Evolutionary conservation across 1,139 yeast species (phyloP).

Genomic region (Sugiyamaella paludigena): DNA sequence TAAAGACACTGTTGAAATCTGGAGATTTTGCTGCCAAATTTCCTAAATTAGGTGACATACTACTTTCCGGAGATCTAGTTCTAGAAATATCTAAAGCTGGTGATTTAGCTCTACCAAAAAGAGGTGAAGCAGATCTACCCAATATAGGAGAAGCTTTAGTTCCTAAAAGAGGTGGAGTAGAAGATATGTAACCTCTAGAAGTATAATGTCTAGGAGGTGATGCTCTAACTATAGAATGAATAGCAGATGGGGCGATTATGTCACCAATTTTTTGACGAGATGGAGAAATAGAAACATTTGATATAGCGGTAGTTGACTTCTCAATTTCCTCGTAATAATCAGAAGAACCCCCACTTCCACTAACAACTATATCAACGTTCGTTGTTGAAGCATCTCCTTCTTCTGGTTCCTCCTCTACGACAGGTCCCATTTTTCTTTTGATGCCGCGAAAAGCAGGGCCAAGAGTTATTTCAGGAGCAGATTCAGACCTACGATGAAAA

Average conservation of each 20-base stretch:
- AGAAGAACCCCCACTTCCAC: too few species aligned
- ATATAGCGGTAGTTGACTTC: constrained; percentile 4
- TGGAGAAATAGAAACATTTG: constrained; percentile 8
- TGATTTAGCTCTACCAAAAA: too few species aligned
- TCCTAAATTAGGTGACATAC: too few species aligned
- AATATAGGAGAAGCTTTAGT: too few species aligned
- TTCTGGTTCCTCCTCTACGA: constrained; percentile 32
- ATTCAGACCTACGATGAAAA: constrained; percentile 33
- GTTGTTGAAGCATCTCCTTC: constrained; percentile 12
- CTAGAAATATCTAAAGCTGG: too few species aligned
- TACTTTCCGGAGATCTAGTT: too few species aligned
- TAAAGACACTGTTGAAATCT: constrained; percentile 7
- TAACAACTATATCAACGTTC: not conserved
- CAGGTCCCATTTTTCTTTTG: constrained; percentile 32
- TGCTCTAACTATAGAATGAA: not conserved
- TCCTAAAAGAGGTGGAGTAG: not conserved
- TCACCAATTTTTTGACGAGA: not conserved
- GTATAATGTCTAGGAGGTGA: constrained; percentile 1
- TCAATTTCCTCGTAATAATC: not conserved
- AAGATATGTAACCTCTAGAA: constrained; percentile 6
- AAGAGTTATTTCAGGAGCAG: constrained; percentile 30
- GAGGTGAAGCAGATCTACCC: too few species aligned
- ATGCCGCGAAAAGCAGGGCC: constrained; percentile 21
- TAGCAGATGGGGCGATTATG: not conserved
- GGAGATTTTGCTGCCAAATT: not conserved